Evolutionary conservation across 2,329 filamentous ascomycete species (phyloP).

Genomic region (Escovopsis sp.): DNA sequence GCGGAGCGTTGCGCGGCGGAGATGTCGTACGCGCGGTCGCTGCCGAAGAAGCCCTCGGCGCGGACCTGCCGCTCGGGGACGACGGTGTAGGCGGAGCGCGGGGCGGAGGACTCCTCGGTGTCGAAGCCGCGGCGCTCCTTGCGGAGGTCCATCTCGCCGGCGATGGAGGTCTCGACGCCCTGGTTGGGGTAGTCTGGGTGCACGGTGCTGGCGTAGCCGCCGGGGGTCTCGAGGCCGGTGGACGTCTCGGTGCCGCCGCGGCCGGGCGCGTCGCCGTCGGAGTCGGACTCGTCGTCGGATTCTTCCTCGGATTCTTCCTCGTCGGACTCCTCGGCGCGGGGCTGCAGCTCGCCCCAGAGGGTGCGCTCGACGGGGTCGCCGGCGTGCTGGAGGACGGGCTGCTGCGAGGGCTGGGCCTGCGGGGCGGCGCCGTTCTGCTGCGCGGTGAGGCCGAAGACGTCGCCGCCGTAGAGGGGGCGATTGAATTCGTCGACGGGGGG

Average conservation of each 20-base stretch:
- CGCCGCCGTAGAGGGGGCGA: conserved; percentile 78
- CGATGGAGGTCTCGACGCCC: conserved; percentile 56
- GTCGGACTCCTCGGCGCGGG: conserved; percentile 58
- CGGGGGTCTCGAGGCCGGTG: conserved; percentile 64
- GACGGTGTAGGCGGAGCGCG: conserved; percentile 73
- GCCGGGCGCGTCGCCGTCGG: conserved; percentile 45
- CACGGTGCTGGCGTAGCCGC: conserved; percentile 64
- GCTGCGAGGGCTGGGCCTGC: conserved; percentile 23
- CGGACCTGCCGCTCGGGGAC: conserved; percentile 77
- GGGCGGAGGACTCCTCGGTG: conserved; percentile 63
- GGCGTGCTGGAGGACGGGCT: conserved; percentile 23
- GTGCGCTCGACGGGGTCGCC: conserved; percentile 75
- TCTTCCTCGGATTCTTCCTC: conserved; percentile 63
- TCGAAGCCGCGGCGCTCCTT: conserved; percentile 72
- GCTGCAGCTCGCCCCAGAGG: conserved; percentile 84
- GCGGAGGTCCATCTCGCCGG: conserved; percentile 79
- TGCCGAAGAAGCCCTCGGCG: conserved; percentile 88
- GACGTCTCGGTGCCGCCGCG: conserved; percentile 56
- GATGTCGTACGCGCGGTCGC: conserved; percentile 85
- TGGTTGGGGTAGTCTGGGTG: conserved; percentile 59
- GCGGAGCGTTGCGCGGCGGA: conserved; percentile 31
- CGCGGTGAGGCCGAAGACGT: conserved; percentile 68
- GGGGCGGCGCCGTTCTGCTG: conserved; percentile 22
- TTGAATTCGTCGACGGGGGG: conserved; percentile 91
- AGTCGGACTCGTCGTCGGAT: conserved; percentile 56